Base-by-base conservation (phyloP, 106 monocot genomes). In the Dendrobium nobile region DNA sequence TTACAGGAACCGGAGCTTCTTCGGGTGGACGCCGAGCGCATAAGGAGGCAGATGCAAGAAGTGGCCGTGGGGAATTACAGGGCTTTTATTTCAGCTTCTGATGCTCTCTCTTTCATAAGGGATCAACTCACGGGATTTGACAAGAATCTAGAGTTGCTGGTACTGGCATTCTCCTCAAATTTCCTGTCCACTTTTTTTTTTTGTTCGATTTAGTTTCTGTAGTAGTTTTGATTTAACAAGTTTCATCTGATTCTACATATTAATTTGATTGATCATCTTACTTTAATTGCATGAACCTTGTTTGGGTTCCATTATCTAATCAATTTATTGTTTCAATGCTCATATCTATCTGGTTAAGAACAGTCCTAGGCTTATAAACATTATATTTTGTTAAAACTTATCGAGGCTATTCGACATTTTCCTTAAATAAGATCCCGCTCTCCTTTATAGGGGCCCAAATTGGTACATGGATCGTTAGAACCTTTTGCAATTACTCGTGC, bases 21-120 rank as follows among this genome's bases (percentile, higher is more conserved):
- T 15, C 90, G 92, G 74, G 97, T 95, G 82, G 97, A 98, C 41
- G 90, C 94, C 2, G 98, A 98, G 82, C 87, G 98, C 18, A 89
- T 98, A 68, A 77, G 86, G 82, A 80, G 98, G 86, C 98, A 95
- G 89, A 98, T 98, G 98, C 98, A 98, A 79, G 98, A 95, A 80
- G 98, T 95, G 82, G 98, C 98, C 1, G 98, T 98, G 26, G 95
- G 91, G 70, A 98, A 95, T 56, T 98, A 98, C 83, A 85, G 92
- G 37, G 92, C 98, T 1, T 98, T 98, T 82, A 93, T 95, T 42
- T 86, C 95, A 4, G 92, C 95, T 0, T 85, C 92, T 20, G 92
- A 93, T 26, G 92, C 95, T 0, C 82, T 98, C 22, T 95, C 92
- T 5, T 87, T 92, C 78, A 86, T 95, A 64, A 84, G 88, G 31